Percentiles rank a stretch among this genome's conserved stretches.
Evolutionary conservation across 2,329 filamentous ascomycete genomes (phyloP).

Genomic region (Sporothrix luriei): DNA sequence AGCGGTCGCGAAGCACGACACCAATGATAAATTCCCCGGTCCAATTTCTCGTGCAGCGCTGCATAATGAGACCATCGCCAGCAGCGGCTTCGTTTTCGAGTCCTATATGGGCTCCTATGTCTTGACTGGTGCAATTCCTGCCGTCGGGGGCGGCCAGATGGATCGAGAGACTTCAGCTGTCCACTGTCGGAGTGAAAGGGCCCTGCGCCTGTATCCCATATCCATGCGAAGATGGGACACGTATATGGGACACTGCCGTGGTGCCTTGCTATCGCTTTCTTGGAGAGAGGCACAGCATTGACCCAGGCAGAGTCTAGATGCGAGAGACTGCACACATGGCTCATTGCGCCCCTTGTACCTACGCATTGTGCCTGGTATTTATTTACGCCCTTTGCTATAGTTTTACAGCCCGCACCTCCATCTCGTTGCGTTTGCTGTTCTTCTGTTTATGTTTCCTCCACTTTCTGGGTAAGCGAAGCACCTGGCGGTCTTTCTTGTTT

Average conservation of each 20-base stretch:
- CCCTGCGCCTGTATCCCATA: neutral
- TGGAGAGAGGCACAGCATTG: neutral
- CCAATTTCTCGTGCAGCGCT: conserved; percentile 23
- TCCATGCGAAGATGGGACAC: neutral
- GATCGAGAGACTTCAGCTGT: neutral
- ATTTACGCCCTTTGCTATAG: conserved; percentile 22
- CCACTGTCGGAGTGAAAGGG: neutral
- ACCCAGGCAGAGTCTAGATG: too few relatives aligned
- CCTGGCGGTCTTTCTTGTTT: conserved; percentile 13
- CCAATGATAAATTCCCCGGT: conserved; percentile 19
- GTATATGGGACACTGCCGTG: neutral
- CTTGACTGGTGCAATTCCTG: neutral
- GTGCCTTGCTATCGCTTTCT: neutral
- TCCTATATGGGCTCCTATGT: neutral
- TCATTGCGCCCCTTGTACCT: neutral
- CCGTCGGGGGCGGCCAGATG: conserved; percentile 7
- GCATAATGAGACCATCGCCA: conserved; percentile 15
- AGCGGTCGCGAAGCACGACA: conserved; percentile 5
- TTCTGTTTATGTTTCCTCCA: neutral
- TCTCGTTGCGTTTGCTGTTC: conserved; percentile 11
- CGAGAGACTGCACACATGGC: neutral
- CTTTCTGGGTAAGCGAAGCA: conserved; percentile 17
- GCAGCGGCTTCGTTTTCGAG: neutral
- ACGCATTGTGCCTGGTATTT: conserved; percentile 19
- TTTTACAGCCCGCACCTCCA: conserved; percentile 4